Conservation (phyloP, 2,329 filamentous ascomycete genomes). For the Scedosporium boydii region DNA sequence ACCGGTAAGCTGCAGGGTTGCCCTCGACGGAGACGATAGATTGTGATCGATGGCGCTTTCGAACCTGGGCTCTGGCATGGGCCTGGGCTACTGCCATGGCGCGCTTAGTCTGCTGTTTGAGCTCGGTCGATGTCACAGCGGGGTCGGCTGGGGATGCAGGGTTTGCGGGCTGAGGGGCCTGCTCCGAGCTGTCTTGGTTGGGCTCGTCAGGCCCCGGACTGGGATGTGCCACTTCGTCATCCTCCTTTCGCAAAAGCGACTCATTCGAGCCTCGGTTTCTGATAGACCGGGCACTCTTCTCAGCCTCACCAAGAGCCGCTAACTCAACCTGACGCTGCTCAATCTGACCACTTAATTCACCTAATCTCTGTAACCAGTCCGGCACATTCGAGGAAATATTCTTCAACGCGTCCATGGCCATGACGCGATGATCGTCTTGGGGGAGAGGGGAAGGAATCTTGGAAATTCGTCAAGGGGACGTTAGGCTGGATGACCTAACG, state of each 20-base stretch:
- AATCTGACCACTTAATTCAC: constrained; percentile 52
- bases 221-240: constrained; percentile 17
- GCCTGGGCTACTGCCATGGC: constrained; percentile 35
- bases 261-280: constrained; percentile 44
- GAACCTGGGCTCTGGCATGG: constrained; percentile 35
- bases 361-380: constrained; percentile 48
- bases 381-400: constrained; percentile 47
- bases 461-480: constrained; percentile 13
- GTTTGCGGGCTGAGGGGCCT: constrained; percentile 9
- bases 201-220: constrained; percentile 8
- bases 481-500: constrained; percentile 23
- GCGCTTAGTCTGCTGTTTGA: constrained; percentile 32
- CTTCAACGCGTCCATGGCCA: constrained; percentile 47
- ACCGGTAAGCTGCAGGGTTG: constrained; percentile 49
- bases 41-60: constrained; percentile 39
- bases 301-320: constrained; percentile 31
- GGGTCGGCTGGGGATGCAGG: not conserved
- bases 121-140: constrained; percentile 17
- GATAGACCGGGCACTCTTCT: constrained; percentile 26
- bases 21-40: constrained; percentile 42
- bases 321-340: constrained; percentile 52
- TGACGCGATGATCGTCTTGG: constrained; percentile 18
- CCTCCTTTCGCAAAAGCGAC: constrained; percentile 40
- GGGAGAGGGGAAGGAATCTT: constrained; percentile 1
- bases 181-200: constrained; percentile 3